phyloP scores from a whole-genome alignment of 2,329 filamentous ascomycete species.

The Fusarium sambucinum region DNA sequence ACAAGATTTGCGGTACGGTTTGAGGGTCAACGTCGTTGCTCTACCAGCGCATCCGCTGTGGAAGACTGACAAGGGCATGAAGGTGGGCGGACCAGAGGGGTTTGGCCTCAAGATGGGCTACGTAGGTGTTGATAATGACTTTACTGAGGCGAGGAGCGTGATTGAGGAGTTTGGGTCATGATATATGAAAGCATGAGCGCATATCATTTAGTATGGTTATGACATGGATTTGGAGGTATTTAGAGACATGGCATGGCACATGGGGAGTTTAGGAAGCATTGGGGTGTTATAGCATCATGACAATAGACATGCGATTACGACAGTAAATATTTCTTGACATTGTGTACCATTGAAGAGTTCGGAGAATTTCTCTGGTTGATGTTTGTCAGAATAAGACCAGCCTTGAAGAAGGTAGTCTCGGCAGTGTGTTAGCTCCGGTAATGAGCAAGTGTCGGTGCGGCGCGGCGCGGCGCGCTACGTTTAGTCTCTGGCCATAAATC shows the following conservation, averaged over 20 bases:
- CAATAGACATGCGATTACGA: neutral
- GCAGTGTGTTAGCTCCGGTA: slow-evolving; percentile 6
- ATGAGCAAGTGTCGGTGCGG: neutral
- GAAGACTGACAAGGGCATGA: slow-evolving; percentile 55
- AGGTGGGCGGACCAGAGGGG: slow-evolving; percentile 52
- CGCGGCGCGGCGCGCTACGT: neutral
- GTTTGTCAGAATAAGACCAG: neutral
- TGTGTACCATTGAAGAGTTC: neutral
- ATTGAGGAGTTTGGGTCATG: slow-evolving; percentile 61
- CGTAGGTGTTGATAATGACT: slow-evolving; percentile 51
- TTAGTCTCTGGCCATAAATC: too few relatives aligned
- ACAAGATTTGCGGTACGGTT: slow-evolving; percentile 63
- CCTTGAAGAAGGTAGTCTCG: neutral
- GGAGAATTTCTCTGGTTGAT: neutral
- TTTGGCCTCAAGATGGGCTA: slow-evolving; percentile 51
- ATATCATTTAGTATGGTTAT: neutral
- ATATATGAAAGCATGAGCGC: neutral
- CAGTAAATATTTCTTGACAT: neutral
- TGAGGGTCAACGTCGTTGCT: slow-evolving; percentile 63
- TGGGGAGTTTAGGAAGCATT: neutral
- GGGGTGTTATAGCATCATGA: neutral
- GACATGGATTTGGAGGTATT: neutral
- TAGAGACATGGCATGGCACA: neutral
- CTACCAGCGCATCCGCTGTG: slow-evolving; percentile 64
- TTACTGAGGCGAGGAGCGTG: slow-evolving; percentile 62